Conservation (phyloP, 495 filamentous ascomycete genomes). For the Haplographium delicatum region DNA sequence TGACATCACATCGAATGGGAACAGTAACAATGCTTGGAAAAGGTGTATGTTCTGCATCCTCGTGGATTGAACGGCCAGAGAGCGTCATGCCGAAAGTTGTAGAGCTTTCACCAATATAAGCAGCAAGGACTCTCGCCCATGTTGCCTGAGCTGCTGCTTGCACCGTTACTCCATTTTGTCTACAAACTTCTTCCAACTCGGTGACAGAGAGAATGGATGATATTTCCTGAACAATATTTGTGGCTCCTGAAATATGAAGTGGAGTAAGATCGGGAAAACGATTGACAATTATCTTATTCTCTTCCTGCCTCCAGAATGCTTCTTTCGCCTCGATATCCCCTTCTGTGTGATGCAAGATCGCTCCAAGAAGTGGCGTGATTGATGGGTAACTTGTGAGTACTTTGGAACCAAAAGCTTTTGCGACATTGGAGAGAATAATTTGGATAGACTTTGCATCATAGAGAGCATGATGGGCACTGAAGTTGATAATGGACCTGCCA, state of each 20-base stretch:
- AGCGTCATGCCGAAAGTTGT: constrained; percentile 71
- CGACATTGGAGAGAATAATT: constrained; percentile 52
- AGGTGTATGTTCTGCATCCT: constrained; percentile 43
- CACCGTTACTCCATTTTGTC: constrained; percentile 53
- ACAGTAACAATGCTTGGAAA: constrained; percentile 75
- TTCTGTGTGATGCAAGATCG: constrained; percentile 44
- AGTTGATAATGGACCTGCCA: constrained; percentile 30
- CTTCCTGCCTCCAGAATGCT: constrained; percentile 57
- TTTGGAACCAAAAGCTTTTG: constrained; percentile 30
- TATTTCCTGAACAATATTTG: constrained; percentile 35
- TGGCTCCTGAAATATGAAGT: constrained; percentile 35
- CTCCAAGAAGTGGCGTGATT: constrained; percentile 40
- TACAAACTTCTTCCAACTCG: constrained; percentile 48
- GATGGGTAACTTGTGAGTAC: constrained; percentile 16
- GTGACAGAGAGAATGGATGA: constrained; percentile 32
- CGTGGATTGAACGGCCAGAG: constrained; percentile 55
- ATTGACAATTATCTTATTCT: constrained; percentile 47
- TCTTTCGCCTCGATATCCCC: constrained; percentile 31
- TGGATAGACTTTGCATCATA: constrained; percentile 72
- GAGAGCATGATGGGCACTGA: constrained; percentile 66
- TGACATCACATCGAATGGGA: constrained; percentile 52
- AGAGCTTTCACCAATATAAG: constrained; percentile 63
- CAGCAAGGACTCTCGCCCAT: constrained; percentile 64
- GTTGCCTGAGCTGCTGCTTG: constrained; percentile 68
- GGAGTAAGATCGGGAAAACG: constrained; percentile 68